phyloP scores from a whole-genome alignment of 1,284 basidiomycete genomes.

The Cutaneotrichosporon dermatis region DNA sequence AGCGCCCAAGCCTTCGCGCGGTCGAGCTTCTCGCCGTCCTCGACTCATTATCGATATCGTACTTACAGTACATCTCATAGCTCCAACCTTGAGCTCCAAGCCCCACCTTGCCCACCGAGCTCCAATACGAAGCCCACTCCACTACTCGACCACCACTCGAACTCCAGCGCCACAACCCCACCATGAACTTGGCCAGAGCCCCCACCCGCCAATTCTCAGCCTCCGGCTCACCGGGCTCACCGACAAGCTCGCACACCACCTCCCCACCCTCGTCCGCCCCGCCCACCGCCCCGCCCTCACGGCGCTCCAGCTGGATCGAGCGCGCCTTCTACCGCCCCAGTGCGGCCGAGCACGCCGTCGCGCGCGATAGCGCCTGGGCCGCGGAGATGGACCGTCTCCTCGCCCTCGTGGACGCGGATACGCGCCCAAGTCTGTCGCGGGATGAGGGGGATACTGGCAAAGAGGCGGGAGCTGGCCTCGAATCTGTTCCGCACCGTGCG shows the following conservation, averaged over 20 bases:
- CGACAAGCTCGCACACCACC: background rate
- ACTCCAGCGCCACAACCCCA: background rate
- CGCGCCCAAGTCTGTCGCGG: background rate
- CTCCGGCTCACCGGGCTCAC: background rate
- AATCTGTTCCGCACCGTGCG: no score
- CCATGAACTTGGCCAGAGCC: background rate
- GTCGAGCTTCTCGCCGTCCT: no score
- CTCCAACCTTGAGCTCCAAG: no score
- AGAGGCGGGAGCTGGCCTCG: no score
- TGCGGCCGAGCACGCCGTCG: background rate
- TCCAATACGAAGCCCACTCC: no score
- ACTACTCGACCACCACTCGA: background rate
- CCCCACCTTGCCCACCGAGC: no score
- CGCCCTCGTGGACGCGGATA: constrained; percentile 1
- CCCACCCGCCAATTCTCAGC: background rate
- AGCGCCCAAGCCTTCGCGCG: no score
- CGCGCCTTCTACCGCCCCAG: background rate
- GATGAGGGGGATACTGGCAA: no score
- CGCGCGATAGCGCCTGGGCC: background rate
- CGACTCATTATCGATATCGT: no score
- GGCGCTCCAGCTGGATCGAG: background rate
- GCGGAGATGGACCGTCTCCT: constrained; percentile 1
- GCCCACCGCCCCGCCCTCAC: background rate
- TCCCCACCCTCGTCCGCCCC: background rate
- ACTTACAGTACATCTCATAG: no score